Percentiles rank a stretch among this genome's conserved stretches.
phyloP scores from a whole-genome alignment of 2,329 filamentous ascomycete genomes.

The Stromatinia cepivora region DNA sequence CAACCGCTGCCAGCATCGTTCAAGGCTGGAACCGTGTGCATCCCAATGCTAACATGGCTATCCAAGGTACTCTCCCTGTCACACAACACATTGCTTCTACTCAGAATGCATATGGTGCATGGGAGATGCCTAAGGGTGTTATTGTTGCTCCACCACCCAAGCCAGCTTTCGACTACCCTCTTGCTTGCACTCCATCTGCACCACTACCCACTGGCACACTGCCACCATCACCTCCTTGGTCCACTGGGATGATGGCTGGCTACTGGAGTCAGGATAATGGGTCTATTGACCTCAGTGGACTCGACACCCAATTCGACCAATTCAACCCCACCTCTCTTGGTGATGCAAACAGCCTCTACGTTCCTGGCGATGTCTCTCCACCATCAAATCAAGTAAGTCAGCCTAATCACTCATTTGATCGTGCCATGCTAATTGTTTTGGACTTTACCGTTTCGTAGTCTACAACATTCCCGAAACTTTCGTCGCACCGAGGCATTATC shows the following conservation, averaged over 20 bases:
- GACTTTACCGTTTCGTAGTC: neutral
- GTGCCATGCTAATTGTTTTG: neutral
- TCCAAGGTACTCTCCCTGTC: slow-evolving; percentile 7
- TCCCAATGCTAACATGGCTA: neutral
- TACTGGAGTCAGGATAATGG: slow-evolving; percentile 10
- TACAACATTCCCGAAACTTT: neutral
- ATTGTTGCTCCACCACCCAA: slow-evolving; percentile 1
- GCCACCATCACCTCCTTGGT: neutral
- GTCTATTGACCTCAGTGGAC: neutral
- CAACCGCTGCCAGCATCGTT: slow-evolving; percentile 1
- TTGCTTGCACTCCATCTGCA: neutral
- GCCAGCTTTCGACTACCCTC: slow-evolving; percentile 1
- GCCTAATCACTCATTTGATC: too few relatives aligned
- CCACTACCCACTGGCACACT: neutral
- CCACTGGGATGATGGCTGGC: slow-evolving; percentile 20
- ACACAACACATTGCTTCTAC: slow-evolving; percentile 16
- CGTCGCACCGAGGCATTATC: neutral
- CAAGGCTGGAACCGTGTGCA: slow-evolving; percentile 10
- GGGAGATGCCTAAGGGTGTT: neutral
- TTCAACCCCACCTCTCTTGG: neutral
- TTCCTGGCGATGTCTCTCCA: neutral
- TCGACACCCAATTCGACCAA: neutral
- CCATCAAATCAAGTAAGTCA: neutral
- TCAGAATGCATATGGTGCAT: slow-evolving; percentile 17
- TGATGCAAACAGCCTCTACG: neutral